Evolutionary conservation across 306 rosid genomes (phyloP).

Genomic region (Cucurbita argyrosperma): DNA sequence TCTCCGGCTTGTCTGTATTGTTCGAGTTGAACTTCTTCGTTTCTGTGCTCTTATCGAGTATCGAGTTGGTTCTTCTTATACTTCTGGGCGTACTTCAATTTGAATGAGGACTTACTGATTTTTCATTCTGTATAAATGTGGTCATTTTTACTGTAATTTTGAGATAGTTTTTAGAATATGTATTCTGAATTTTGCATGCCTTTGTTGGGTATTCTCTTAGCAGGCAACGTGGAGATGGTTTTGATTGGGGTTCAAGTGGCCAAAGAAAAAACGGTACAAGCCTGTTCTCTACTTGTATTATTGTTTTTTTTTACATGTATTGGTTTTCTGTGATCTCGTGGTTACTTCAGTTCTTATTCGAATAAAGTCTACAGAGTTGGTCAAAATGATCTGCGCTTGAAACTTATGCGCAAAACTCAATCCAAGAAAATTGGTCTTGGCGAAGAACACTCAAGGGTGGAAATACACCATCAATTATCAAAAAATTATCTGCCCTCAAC

Average conservation of each 20-base stretch:
- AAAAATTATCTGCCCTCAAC: constrained; percentile 15
- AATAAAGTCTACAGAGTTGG: constrained; percentile 22
- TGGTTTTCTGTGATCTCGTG: background rate
- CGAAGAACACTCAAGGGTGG: constrained; percentile 16
- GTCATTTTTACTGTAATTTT: background rate
- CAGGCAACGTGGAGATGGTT: constrained; percentile 36
- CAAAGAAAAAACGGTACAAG: constrained; percentile 21
- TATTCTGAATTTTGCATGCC: background rate
- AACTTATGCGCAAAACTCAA: constrained; percentile 30
- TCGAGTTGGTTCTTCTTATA: background rate
- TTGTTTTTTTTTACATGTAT: background rate
- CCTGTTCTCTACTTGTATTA: background rate
- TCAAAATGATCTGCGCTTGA: constrained; percentile 44
- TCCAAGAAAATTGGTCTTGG: constrained; percentile 14
- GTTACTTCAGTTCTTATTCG: constrained; percentile 10
- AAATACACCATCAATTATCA: constrained; percentile 9
- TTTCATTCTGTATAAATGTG: background rate
- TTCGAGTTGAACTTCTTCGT: background rate
- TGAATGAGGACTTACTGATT: background rate
- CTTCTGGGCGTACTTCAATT: background rate
- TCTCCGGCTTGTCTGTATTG: no score
- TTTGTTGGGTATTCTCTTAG: constrained; percentile 3
- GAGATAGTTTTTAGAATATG: constrained; percentile 2
- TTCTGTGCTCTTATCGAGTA: background rate
- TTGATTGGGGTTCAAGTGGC: constrained; percentile 4